A percentile compares a stretch with the other conserved stretches of the same genome.
phyloP scores from a whole-genome alignment of 768 basidiomycete species.

The Scleroderma citrinum region DNA sequence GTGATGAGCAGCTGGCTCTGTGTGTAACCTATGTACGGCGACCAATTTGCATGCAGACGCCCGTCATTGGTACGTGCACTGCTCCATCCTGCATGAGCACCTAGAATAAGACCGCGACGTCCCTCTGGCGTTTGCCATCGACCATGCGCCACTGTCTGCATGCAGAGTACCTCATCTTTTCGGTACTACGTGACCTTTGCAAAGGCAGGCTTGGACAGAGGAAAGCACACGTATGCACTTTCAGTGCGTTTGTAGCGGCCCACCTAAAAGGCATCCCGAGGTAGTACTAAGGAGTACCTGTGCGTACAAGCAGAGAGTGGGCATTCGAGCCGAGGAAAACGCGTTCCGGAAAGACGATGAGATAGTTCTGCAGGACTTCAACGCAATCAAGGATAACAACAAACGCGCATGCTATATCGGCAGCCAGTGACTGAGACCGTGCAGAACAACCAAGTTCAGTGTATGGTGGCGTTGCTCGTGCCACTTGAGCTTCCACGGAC shows the following conservation, averaged over 20 bases:
- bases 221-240: slow-evolving; percentile 19
- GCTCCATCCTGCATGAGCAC: slow-evolving; percentile 30
- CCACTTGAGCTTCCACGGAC: slow-evolving; percentile 18
- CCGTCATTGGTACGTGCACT: slow-evolving; percentile 32
- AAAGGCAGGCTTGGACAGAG: slow-evolving; percentile 15
- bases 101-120: slow-evolving; percentile 39
- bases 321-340: slow-evolving; percentile 20
- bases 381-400: slow-evolving; percentile 25
- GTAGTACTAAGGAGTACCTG: slow-evolving; percentile 44
- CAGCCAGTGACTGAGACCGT: slow-evolving; percentile 6
- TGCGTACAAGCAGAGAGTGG: slow-evolving; percentile 24
- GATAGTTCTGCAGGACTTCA: slow-evolving; percentile 30
- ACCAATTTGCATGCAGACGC: slow-evolving; percentile 1
- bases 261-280: slow-evolving; percentile 42
- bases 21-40: slow-evolving; percentile 28
- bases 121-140: slow-evolving; percentile 36
- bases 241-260: slow-evolving; percentile 21
- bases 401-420: slow-evolving; percentile 13
- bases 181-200: slow-evolving; percentile 43
- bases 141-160: slow-evolving; percentile 6
- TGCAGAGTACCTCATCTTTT: slow-evolving; percentile 39
- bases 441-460: slow-evolving; percentile 7
- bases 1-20: slow-evolving; percentile 24
- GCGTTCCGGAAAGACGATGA: slow-evolving; percentile 52
- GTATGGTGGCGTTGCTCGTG: slow-evolving; percentile 16